Base-by-base conservation (phyloP, 2,329 filamentous ascomycete genomes). In the Diaporthe sp. region DNA sequence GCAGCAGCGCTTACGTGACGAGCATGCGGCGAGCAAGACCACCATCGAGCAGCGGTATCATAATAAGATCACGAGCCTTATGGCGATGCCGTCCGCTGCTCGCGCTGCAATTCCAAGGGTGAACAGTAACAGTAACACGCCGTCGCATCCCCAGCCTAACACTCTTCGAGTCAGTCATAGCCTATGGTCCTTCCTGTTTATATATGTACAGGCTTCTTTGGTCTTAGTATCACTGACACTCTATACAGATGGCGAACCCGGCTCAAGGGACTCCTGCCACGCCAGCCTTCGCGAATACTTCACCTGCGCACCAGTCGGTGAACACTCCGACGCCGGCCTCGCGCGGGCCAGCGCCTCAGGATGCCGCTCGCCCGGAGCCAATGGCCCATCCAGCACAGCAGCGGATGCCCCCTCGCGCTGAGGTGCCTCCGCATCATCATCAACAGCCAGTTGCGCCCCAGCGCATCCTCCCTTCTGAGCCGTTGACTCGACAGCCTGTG, bases 11-110 rank as follows among this genome's bases (percentile, higher is more conserved):
- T 19, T 73, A 7, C 73, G 74, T 15, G 49, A 71, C 22, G 71
- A 77, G 13, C 74, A 77, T 51, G 51, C 65, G 15, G 15, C 62
- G 13, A 74, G 68, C 37, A 77, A 67, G 71, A n/a, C 28, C 28
- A 55, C 65, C 5, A 68, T 76, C 71, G 71, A 76, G 49, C 51
- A 68, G 44, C 71, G 74, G 25, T 73, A 72, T 22, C 71, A 73
- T 4, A 77, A 76, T 46, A 75, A 75, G 71, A 67, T 73, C 19
- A 65, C 58, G 28, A 53, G 61, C 25, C 51, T 73, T 28, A 65
- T 73, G 46, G 58, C 58, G 19, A 60, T 61, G 46, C 61, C 71
- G 8, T 55, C 58, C 4, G 71, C 57, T 2, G 46, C 46, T 34
- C 71, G 71, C 37, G 10, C 12, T 65, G 71, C 58, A 6, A 37